A percentile compares a stretch with the other conserved stretches of the same genome.
These are phyloP conservation scores for Penicillium sp. DNA, from an alignment of 2,329 filamentous ascomycete species.

Conservation along the genomic window DNA sequence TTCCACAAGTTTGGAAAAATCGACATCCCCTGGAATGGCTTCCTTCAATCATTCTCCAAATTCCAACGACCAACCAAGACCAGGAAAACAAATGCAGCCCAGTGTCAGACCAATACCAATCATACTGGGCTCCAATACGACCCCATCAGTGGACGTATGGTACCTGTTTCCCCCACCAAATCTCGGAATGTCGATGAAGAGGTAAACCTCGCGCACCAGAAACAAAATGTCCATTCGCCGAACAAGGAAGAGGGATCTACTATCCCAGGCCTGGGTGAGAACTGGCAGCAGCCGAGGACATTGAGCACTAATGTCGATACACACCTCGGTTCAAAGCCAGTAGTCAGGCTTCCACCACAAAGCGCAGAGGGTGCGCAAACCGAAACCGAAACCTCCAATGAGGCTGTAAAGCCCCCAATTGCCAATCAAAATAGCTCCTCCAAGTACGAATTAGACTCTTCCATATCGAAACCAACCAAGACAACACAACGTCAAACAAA, in stretches of 20 bases:
- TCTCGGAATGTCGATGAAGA: background rate
- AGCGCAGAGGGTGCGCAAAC: background rate
- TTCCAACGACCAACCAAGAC: conserved; percentile 3
- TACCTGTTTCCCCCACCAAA: conserved; percentile 19
- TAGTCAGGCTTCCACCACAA: conserved; percentile 9
- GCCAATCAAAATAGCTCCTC: too few relatives aligned
- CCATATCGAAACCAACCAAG: conserved; percentile 2
- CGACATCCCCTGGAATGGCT: conserved; percentile 30
- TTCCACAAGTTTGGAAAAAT: conserved; percentile 20
- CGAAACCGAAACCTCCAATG: too few relatives aligned
- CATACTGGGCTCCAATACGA: conserved; percentile 37
- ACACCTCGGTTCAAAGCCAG: background rate
- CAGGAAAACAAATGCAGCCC: conserved; percentile 7
- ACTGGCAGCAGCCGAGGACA: background rate
- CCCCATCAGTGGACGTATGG: conserved; percentile 46
- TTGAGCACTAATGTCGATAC: background rate
- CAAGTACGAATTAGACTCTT: background rate
- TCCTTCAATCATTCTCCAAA: conserved; percentile 31
- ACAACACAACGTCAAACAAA: background rate
- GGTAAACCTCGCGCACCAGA: background rate
- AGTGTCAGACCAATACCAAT: conserved; percentile 2
- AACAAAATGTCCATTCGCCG: background rate
- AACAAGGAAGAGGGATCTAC: conserved; percentile 13
- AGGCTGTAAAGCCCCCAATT: too few relatives aligned
- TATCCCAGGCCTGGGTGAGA: conserved; percentile 1